A percentile compares a stretch with the other conserved stretches of the same genome.
Conservation (phyloP, 495 filamentous ascomycete genomes). For the Sabuloglossum arenarium region DNA sequence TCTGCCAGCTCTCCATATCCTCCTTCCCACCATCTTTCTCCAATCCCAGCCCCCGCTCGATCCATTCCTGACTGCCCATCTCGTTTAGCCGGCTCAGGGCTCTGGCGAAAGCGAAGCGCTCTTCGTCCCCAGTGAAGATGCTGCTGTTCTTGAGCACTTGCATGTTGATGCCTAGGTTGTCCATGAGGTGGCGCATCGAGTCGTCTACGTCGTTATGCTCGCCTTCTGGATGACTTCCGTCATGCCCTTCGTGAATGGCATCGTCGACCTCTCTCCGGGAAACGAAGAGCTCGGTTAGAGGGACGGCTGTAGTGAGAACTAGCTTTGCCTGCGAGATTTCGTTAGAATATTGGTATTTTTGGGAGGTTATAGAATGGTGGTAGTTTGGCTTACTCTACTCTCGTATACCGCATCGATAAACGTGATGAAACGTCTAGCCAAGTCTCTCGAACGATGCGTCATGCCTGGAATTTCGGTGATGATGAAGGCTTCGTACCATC, state of each 20-base stretch:
- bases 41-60: slow-evolving; percentile 56
- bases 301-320: slow-evolving; percentile 73
- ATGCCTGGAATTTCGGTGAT: slow-evolving; percentile 83
- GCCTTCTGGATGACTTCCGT: slow-evolving; percentile 18
- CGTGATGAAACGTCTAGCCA: slow-evolving; percentile 85
- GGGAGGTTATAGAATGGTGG: neutral
- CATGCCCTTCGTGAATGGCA: slow-evolving; percentile 16
- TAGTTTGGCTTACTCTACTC: slow-evolving; percentile 26
- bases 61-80: slow-evolving; percentile 91
- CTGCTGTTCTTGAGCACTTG: slow-evolving; percentile 63
- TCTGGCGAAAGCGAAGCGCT: slow-evolving; percentile 85
- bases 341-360: slow-evolving; percentile 5
- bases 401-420: slow-evolving; percentile 95
- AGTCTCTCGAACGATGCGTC: slow-evolving; percentile 67
- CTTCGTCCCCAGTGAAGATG: slow-evolving; percentile 89
- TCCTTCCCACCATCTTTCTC: slow-evolving; percentile 19
- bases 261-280: slow-evolving; percentile 53
- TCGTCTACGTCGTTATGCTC: slow-evolving; percentile 47
- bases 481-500: slow-evolving; percentile 79
- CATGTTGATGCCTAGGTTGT: slow-evolving; percentile 78
- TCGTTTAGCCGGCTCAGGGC: slow-evolving; percentile 68
- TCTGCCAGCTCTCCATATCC: slow-evolving; percentile 21
- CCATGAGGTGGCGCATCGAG: slow-evolving; percentile 79
- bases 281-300: slow-evolving; percentile 71
- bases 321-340: slow-evolving; percentile 67